These are phyloP conservation scores for Backusella australiensis DNA, from an alignment of 192 early-diverging fungal species.

Conservation along the genomic window DNA sequence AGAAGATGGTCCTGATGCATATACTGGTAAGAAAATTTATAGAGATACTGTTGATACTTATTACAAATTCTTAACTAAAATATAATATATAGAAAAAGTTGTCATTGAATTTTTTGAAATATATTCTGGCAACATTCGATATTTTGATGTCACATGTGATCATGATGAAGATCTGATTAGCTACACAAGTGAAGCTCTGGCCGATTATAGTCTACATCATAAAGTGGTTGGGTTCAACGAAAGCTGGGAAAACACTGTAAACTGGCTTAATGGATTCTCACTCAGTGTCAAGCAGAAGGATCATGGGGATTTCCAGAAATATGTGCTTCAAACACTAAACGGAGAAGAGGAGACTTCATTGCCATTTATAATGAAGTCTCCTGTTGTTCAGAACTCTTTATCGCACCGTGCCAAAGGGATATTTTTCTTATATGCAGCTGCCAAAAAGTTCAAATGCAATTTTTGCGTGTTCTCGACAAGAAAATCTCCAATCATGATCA, in stretches of 20 bases:
- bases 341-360: not conserved
- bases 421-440: not conserved
- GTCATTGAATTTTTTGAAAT: not conserved
- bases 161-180: not conserved
- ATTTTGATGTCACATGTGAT: not conserved
- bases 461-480: not conserved
- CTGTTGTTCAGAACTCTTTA: not conserved
- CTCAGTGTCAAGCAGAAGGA: not conserved
- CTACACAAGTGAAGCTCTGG: not conserved
- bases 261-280: not conserved
- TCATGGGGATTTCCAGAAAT: not conserved
- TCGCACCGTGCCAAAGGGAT: not conserved
- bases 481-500: too few species aligned
- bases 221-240: not conserved
- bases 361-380: not conserved
- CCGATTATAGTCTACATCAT: not conserved
- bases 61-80: not conserved
- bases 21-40: not conserved
- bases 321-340: not conserved
- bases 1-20: not conserved
- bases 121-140: not conserved
- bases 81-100: not conserved
- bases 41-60: not conserved
- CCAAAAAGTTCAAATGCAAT: not conserved
- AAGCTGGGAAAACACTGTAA: not conserved